Percentiles rank a stretch among this genome's conserved stretches.
These are phyloP conservation scores for Aphanomyces euteiches DNA, from an alignment of 352 stramenopile species.

Conservation along the genomic window DNA sequence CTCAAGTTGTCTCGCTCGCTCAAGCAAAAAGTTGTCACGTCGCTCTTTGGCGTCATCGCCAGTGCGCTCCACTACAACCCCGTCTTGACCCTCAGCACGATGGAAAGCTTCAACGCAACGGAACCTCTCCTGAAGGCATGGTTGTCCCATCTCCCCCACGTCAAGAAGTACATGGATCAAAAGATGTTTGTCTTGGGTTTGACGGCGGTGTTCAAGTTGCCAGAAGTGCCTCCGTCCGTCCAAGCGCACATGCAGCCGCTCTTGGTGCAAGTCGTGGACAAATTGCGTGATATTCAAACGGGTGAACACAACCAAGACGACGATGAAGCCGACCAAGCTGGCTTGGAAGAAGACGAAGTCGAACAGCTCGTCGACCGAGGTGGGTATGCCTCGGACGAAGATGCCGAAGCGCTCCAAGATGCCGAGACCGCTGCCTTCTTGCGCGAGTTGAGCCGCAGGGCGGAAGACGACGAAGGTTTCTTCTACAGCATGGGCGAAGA, in stretches of 20 bases:
- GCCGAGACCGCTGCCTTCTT: slow-evolving; percentile 93
- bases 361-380: slow-evolving; percentile 88
- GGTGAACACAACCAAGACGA: slow-evolving; percentile 56
- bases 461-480: slow-evolving; percentile 77
- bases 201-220: slow-evolving; percentile 87
- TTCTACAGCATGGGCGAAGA: slow-evolving; percentile 83
- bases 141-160: slow-evolving; percentile 81
- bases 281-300: slow-evolving; percentile 72
- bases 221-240: slow-evolving; percentile 75
- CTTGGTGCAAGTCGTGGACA: slow-evolving; percentile 84
- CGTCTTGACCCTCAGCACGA: slow-evolving; percentile 77
- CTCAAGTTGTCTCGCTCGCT: slow-evolving; percentile 45
- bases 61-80: slow-evolving; percentile 94
- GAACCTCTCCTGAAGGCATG: slow-evolving; percentile 90
- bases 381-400: slow-evolving; percentile 84
- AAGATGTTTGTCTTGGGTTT: slow-evolving; percentile 93
- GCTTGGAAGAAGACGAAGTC: slow-evolving; percentile 50
- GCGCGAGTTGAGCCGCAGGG: slow-evolving; percentile 80
- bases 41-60: slow-evolving; percentile 88
- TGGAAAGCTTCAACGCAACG: slow-evolving; percentile 85
- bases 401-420: slow-evolving; percentile 92
- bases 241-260: slow-evolving; percentile 85
- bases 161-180: slow-evolving; percentile 80
- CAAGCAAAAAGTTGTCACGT: slow-evolving; percentile 62
- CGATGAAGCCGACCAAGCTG: slow-evolving; percentile 41